Evolutionary conservation across 2,329 filamentous ascomycete species (phyloP).

Genomic region (Aotearoamyces nothofagi): DNA sequence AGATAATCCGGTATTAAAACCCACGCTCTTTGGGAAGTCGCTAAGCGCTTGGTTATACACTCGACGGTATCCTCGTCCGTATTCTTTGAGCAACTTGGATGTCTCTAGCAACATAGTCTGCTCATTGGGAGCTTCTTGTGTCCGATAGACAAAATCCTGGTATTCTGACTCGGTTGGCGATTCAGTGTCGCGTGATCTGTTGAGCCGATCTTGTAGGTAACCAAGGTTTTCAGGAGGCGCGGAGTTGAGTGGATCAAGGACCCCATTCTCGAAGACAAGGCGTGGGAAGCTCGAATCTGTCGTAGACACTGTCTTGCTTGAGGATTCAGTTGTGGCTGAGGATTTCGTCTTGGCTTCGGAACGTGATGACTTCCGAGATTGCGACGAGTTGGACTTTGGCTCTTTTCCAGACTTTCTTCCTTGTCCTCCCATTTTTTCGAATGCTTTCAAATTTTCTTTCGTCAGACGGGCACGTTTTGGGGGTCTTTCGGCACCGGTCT

Average conservation of each 20-base stretch:
- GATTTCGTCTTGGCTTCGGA: constrained; percentile 5
- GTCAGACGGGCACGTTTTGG: constrained; percentile 1
- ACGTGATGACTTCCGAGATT: background rate
- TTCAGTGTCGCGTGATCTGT: constrained; percentile 4
- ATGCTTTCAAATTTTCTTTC: constrained; percentile 7
- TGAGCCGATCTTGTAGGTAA: constrained; percentile 1
- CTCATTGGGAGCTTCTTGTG: background rate
- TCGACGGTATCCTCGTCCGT: background rate
- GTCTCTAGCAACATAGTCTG: background rate
- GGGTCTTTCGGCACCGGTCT: constrained; percentile 5
- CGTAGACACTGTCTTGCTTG: constrained; percentile 3
- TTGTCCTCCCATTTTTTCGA: constrained; percentile 7
- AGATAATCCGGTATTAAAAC: constrained; percentile 14
- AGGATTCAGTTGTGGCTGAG: constrained; percentile 2
- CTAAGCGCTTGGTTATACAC: background rate
- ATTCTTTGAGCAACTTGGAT: background rate
- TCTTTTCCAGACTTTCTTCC: constrained; percentile 5
- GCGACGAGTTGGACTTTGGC: constrained; percentile 6
- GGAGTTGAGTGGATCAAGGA: constrained; percentile 4
- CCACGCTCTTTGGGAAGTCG: constrained; percentile 9
- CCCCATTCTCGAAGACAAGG: constrained; percentile 3
- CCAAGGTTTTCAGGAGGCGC: constrained; percentile 4
- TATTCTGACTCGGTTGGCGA: constrained; percentile 2
- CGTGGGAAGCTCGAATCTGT: constrained; percentile 3
- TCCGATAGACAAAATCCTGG: background rate